Evolutionary conservation across 139 green algal species (phyloP).

Genomic region (Chlorella vulgaris): DNA sequence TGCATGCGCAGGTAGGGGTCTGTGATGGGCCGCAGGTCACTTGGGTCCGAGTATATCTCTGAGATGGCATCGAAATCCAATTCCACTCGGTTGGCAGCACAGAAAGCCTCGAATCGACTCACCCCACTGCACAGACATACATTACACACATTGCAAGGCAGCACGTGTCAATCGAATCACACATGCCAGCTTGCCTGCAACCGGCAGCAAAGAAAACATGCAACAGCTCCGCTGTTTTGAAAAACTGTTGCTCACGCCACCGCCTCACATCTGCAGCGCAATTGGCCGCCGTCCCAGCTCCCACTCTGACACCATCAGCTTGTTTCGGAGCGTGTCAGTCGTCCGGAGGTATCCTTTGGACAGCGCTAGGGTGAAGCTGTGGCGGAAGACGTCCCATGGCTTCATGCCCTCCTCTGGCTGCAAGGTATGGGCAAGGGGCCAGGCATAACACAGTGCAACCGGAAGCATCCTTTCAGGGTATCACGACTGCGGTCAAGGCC

Average conservation of each 20-base stretch:
- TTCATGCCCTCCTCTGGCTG: background rate
- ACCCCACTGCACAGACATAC: constrained; percentile 26
- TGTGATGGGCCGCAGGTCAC: constrained; percentile 28
- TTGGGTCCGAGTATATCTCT: constrained; percentile 23
- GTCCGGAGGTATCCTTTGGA: constrained; percentile 36
- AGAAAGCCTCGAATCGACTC: constrained; percentile 36
- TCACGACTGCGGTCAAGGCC: no score
- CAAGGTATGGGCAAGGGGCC: no score
- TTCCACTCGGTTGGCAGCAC: background rate
- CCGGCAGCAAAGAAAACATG: no score
- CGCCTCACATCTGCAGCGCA: constrained; percentile 25
- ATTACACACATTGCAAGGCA: background rate
- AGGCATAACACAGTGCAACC: no score
- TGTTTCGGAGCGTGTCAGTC: constrained; percentile 27
- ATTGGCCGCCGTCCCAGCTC: constrained; percentile 32
- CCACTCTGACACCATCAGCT: constrained; percentile 36
- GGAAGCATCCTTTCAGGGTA: no score
- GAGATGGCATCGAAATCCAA: constrained; percentile 23
- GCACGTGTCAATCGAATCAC: no score
- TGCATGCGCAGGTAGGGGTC: constrained; percentile 36
- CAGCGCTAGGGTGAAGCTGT: constrained; percentile 21
- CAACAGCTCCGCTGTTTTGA: no score
- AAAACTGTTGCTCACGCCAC: no score
- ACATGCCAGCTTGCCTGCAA: no score
- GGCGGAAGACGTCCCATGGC: constrained; percentile 26